Evolutionary conservation across 345 rosid genomes (phyloP), one percentile per base, ranked within the genome.

Genomic region (Lepidium africanum): DNA sequence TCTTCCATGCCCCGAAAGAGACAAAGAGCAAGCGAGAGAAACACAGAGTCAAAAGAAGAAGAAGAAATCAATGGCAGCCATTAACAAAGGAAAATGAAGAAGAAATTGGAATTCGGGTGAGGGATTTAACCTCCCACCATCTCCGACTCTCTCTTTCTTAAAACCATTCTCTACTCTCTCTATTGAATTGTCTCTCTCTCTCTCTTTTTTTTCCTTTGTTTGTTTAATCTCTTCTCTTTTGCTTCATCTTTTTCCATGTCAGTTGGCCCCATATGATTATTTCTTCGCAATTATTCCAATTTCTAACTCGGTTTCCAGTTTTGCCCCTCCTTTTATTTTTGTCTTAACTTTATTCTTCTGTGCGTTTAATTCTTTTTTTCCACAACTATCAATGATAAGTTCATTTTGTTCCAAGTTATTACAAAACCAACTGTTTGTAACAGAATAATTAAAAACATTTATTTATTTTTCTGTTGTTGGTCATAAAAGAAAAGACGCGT

Each of bases 1-100:
- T 85, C 96, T 86, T 87, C 96, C 98, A 92, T 92, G 82, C 87
- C 86, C 81, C 82, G 39, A 59, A 46, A 27, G 52, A 35, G 59
- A 46, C 53, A 50, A 40, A 38, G 36, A 65, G 32, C 5, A 27
- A 27, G 32, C 1, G 65, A 30, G 16, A 14, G 13, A 10, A 9
- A 30, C 7, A 25, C 9, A 50, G 40, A 66, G 25, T 19, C 36
- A 57, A 13, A 17, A 41, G 21, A 16, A 15, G 11, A 17, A 41
- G 21, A 16, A 15, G 11, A 49, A 39, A 66, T 62, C 70, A 75
- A 67, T 68, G 74, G 45, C 45, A 16, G 61, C 63, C 63, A 67
- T 43, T 51, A 25, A 61, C 6, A 57, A 53, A 27, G 39, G 51
- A 58, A 7, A 23, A 19, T 4, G 13, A 21, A 9, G 21, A 21